Evolutionary conservation across 768 basidiomycete species (phyloP).

Genomic region (Dentipellis fragilis): DNA sequence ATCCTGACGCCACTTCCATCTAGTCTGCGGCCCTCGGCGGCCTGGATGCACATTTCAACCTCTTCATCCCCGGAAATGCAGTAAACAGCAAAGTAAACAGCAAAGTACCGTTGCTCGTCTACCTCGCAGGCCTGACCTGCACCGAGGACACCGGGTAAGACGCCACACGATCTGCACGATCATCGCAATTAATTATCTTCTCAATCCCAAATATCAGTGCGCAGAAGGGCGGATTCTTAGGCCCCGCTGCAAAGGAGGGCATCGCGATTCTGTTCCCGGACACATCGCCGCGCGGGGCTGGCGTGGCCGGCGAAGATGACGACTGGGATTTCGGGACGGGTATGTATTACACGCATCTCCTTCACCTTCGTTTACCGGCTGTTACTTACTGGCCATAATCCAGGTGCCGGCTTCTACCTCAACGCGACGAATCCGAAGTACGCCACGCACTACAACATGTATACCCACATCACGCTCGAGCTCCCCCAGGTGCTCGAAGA

Average conservation of each 20-base stretch:
- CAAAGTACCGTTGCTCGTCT: conserved; percentile 53
- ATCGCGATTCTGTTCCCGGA: conserved; percentile 93
- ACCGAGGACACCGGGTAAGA: conserved; percentile 87
- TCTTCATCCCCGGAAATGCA: conserved; percentile 71
- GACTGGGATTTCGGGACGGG: conserved; percentile 92
- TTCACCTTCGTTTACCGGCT: no score
- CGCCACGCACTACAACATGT: conserved; percentile 80
- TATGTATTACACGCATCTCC: conserved; percentile 10
- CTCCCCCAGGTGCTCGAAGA: conserved; percentile 70
- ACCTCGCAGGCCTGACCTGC: conserved; percentile 84
- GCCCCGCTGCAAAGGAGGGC: conserved; percentile 74
- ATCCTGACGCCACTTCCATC: neutral
- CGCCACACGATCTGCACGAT: neutral
- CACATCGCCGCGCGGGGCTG: conserved; percentile 90
- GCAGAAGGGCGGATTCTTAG: conserved; percentile 88
- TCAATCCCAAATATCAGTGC: conserved; percentile 36
- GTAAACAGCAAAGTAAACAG: conserved; percentile 33
- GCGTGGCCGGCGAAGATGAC: conserved; percentile 67
- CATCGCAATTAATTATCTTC: neutral
- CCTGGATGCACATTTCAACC: conserved; percentile 69
- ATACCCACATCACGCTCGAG: conserved; percentile 74
- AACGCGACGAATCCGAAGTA: conserved; percentile 76
- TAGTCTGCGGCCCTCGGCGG: conserved; percentile 68
- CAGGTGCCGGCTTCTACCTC: conserved; percentile 88
- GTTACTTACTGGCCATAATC: neutral